These are phyloP conservation scores for Scedosporium boydii DNA, from an alignment of 2,329 filamentous ascomycete species.

Conservation along the genomic window DNA sequence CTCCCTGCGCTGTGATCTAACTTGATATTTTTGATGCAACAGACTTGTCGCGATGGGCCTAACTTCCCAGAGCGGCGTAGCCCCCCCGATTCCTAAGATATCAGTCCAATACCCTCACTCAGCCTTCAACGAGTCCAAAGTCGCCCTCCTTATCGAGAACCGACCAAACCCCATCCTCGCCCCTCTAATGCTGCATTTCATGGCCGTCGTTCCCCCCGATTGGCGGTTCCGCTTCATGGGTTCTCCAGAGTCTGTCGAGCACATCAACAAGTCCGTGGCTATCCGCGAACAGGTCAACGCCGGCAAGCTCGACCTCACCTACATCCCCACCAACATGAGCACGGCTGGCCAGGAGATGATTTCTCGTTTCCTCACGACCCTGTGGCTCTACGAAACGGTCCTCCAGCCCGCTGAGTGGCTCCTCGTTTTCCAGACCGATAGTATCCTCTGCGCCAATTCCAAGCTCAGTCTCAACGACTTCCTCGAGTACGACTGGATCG, in stretches of 20 bases:
- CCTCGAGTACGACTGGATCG: slow-evolving; percentile 43
- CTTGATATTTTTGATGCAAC: not conserved
- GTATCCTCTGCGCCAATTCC: slow-evolving; percentile 45
- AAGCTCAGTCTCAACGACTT: slow-evolving; percentile 36
- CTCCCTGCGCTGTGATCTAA: not conserved
- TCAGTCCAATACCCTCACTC: slow-evolving; percentile 24
- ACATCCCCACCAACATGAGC: slow-evolving; percentile 42
- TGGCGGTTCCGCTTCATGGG: slow-evolving; percentile 51
- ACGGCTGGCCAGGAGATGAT: slow-evolving; percentile 42
- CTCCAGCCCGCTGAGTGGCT: slow-evolving; percentile 43
- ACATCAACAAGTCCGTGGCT: slow-evolving; percentile 33
- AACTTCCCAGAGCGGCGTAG: slow-evolving; percentile 13
- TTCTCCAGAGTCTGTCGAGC: slow-evolving; percentile 32
- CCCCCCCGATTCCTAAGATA: slow-evolving; percentile 18
- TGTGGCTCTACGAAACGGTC: slow-evolving; percentile 41
- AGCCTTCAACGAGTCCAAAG: slow-evolving; percentile 38
- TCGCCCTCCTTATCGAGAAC: slow-evolving; percentile 47
- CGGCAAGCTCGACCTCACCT: slow-evolving; percentile 40
- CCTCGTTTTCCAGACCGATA: slow-evolving; percentile 45
- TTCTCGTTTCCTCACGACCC: slow-evolving; percentile 39
- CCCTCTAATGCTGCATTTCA: slow-evolving; percentile 46
- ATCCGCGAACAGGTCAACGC: slow-evolving; percentile 31
- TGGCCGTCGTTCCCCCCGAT: slow-evolving; percentile 44
- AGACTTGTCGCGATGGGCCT: slow-evolving; percentile 13
- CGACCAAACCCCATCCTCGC: slow-evolving; percentile 38